Percentiles rank a stretch among this genome's conserved stretches.
Evolutionary conservation across 352 stramenopile genomes (phyloP).

Genomic region (Phytophthora pluvialis): DNA sequence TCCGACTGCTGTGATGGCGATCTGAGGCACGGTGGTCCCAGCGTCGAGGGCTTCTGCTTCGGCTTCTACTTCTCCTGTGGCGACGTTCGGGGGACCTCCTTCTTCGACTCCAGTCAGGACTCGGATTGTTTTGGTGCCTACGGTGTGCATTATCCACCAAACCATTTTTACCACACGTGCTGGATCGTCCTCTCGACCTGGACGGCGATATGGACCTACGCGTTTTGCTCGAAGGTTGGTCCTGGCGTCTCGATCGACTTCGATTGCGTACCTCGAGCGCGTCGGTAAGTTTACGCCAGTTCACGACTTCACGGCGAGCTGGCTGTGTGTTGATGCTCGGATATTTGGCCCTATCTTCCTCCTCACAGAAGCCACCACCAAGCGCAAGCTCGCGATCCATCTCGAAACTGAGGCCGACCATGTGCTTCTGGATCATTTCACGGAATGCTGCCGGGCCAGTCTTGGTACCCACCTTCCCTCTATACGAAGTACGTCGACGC

Average conservation of each 20-base stretch:
- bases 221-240: not conserved
- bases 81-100: not conserved
- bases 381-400: conserved; percentile 43
- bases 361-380: conserved; percentile 30
- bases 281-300: conserved; percentile 40
- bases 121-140: not conserved
- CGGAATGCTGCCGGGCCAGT: conserved; percentile 51
- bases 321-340: not conserved
- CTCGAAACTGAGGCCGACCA: conserved; percentile 58
- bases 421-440: conserved; percentile 72
- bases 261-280: conserved; percentile 49
- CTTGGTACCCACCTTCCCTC: conserved; percentile 49
- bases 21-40: conserved; percentile 1
- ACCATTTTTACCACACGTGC: not conserved
- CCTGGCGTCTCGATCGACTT: conserved; percentile 13
- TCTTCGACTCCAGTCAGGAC: not conserved
- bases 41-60: conserved; percentile 22
- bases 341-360: not conserved
- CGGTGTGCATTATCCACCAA: not conserved
- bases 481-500: conserved; percentile 64
- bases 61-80: conserved; percentile 22
- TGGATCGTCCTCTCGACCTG: conserved; percentile 13
- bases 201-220: conserved; percentile 23
- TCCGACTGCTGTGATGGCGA: not conserved
- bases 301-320: conserved; percentile 3